phyloP scores from a whole-genome alignment of 2,329 filamentous ascomycete species.

The Phialocephala sp. region DNA sequence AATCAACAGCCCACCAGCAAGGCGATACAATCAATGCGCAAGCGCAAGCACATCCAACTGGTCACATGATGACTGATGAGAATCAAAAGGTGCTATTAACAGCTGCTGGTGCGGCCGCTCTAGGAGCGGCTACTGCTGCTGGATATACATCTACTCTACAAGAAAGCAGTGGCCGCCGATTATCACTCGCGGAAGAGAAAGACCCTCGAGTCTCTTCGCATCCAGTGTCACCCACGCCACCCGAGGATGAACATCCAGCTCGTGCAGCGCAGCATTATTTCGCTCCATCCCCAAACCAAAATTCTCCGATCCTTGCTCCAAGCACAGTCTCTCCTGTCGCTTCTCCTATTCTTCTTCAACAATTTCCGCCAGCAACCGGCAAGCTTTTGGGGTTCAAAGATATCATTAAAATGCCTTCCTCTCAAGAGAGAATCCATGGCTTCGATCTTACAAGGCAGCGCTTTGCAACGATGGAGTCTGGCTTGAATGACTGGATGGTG shows the following conservation, averaged over 20 bases:
- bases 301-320: conserved; percentile 19
- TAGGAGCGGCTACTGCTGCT: conserved; percentile 21
- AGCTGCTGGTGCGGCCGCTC: conserved; percentile 24
- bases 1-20: neutral
- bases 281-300: conserved; percentile 21
- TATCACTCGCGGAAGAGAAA: conserved; percentile 55
- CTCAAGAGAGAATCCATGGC: conserved; percentile 72
- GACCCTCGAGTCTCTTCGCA: conserved; percentile 46
- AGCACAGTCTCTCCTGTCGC: conserved; percentile 28
- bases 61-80: neutral
- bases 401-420: conserved; percentile 72
- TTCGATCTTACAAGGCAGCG: conserved; percentile 75
- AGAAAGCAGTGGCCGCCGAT: conserved; percentile 31
- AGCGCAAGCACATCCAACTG: conserved; percentile 5
- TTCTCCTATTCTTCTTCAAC: conserved; percentile 21
- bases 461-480: conserved; percentile 75
- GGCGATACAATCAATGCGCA: neutral
- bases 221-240: conserved; percentile 45
- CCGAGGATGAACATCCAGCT: conserved; percentile 49
- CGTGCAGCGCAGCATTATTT: conserved; percentile 33
- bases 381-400: conserved; percentile 64
- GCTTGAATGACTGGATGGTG: conserved; percentile 66
- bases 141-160: conserved; percentile 10
- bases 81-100: conserved; percentile 23
- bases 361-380: conserved; percentile 14